Percentiles rank a stretch among this genome's conserved stretches.
Evolutionary conservation across 2,329 filamentous ascomycete species (phyloP).

Genomic region (Tolypocladium endophyticum): DNA sequence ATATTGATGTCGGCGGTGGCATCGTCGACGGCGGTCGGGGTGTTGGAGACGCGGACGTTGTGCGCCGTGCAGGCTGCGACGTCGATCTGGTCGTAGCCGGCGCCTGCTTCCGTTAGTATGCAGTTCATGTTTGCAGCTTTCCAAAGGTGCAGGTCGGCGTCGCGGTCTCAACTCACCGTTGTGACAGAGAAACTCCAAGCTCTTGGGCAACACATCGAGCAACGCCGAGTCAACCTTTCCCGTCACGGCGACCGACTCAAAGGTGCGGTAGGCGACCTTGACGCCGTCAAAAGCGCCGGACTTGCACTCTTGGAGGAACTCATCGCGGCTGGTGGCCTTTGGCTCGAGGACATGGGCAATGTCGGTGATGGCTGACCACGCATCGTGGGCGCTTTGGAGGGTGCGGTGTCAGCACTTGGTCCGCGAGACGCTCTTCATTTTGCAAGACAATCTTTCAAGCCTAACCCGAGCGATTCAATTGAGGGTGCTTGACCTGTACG

Average conservation of each 20-base stretch:
- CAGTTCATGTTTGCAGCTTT: neutral
- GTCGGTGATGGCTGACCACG: conserved; percentile 50
- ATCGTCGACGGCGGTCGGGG: conserved; percentile 71
- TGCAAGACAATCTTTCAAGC: neutral
- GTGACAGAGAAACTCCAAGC: conserved; percentile 48
- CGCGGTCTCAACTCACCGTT: conserved; percentile 31
- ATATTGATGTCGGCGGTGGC: conserved; percentile 74
- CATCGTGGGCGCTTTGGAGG: conserved; percentile 47
- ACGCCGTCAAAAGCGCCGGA: conserved; percentile 57
- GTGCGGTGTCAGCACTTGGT: neutral
- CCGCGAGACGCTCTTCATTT: neutral
- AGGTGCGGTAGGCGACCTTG: conserved; percentile 59
- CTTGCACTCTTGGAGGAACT: conserved; percentile 59
- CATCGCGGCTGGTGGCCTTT: conserved; percentile 47
- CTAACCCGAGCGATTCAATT: too few species aligned
- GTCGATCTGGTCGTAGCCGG: conserved; percentile 79
- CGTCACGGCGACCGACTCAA: conserved; percentile 51
- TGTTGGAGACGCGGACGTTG: conserved; percentile 64
- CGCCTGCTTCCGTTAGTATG: conserved; percentile 37
- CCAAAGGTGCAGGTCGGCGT: neutral
- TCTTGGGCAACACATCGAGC: conserved; percentile 43
- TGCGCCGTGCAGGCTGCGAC: conserved; percentile 58
- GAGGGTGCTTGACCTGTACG: conserved; percentile 6
- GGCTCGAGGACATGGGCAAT: conserved; percentile 58
- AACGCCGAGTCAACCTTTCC: conserved; percentile 63